Conservation (phyloP, 768 basidiomycete genomes). For the Mycena rebaudengoi region DNA sequence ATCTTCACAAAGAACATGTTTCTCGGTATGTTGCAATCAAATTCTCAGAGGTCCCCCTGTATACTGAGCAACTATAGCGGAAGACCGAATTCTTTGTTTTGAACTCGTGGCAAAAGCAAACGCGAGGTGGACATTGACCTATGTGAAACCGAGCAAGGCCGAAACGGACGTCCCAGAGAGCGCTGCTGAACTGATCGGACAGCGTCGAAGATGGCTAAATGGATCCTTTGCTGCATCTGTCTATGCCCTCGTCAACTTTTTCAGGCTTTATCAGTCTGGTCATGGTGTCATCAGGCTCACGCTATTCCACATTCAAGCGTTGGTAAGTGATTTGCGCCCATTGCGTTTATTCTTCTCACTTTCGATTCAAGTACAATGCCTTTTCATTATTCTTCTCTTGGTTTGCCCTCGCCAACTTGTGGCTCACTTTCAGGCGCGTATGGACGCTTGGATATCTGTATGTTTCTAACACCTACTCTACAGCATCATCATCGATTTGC, state of each 20-base stretch:
- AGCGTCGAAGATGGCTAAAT: constrained; percentile 81
- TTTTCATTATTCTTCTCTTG: constrained; percentile 90
- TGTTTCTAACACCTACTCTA: background rate
- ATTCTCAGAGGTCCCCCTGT: constrained; percentile 37
- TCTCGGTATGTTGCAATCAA: constrained; percentile 66
- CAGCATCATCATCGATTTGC: constrained; percentile 89
- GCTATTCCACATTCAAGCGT: constrained; percentile 91
- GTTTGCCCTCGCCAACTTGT: constrained; percentile 92
- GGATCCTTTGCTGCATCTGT: constrained; percentile 80
- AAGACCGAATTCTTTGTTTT: constrained; percentile 84
- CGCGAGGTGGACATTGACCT: constrained; percentile 75
- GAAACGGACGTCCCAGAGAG: constrained; percentile 81
- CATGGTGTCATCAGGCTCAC: constrained; percentile 93
- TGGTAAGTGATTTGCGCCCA: constrained; percentile 59
- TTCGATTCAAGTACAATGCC: constrained; percentile 72
- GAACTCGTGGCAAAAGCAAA: constrained; percentile 78
- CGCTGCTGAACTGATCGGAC: constrained; percentile 78
- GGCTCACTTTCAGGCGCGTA: constrained; percentile 74
- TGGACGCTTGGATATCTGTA: background rate
- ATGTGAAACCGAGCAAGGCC: constrained; percentile 82
- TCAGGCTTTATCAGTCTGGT: constrained; percentile 82
- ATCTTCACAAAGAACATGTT: constrained; percentile 96
- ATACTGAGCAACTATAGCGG: constrained; percentile 51
- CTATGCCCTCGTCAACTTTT: constrained; percentile 93
- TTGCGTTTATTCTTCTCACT: background rate